phyloP scores from a whole-genome alignment of 192 early-diverging fungal species.

The Radiomyces spectabilis region DNA sequence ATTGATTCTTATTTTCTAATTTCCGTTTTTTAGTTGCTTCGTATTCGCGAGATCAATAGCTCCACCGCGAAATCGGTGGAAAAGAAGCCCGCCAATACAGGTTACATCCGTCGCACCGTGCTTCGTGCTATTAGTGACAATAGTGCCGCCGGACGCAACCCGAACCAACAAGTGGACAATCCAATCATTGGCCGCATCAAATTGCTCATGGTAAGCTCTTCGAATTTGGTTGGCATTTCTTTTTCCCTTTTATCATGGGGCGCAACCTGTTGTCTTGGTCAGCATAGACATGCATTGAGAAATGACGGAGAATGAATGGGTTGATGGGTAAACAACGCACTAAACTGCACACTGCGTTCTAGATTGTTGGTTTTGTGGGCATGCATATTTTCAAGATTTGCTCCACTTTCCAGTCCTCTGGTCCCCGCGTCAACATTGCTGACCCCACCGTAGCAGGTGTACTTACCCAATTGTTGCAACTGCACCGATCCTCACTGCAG shows the following conservation, averaged over 20 bases:
- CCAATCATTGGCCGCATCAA: conserved; percentile 47
- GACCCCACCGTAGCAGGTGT: conserved; percentile 25
- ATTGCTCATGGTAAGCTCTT: conserved; percentile 32
- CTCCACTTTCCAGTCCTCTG: conserved; percentile 33
- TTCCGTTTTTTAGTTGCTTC: conserved; percentile 22
- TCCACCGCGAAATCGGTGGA: conserved; percentile 1
- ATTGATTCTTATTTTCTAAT: neutral
- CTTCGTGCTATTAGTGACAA: conserved; percentile 43
- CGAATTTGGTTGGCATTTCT: neutral
- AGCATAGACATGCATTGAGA: too few species aligned
- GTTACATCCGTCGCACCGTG: conserved; percentile 42
- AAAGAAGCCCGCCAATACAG: conserved; percentile 38
- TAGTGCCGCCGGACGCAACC: conserved; percentile 17
- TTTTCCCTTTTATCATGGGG: neutral
- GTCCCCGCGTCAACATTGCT: conserved; percentile 25
- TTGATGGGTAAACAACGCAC: too few species aligned
- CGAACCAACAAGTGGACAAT: conserved; percentile 29
- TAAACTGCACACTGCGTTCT: too few species aligned
- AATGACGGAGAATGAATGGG: too few species aligned
- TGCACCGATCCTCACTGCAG: conserved; percentile 23
- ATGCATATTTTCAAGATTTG: conserved; percentile 54
- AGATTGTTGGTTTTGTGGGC: conserved; percentile 48
- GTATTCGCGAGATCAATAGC: conserved; percentile 29
- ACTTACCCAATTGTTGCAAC: conserved; percentile 23
- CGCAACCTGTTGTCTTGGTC: too few species aligned